phyloP scores from a whole-genome alignment of 148 eudicot genomes.

The Mesembryanthemum crystallinum region DNA sequence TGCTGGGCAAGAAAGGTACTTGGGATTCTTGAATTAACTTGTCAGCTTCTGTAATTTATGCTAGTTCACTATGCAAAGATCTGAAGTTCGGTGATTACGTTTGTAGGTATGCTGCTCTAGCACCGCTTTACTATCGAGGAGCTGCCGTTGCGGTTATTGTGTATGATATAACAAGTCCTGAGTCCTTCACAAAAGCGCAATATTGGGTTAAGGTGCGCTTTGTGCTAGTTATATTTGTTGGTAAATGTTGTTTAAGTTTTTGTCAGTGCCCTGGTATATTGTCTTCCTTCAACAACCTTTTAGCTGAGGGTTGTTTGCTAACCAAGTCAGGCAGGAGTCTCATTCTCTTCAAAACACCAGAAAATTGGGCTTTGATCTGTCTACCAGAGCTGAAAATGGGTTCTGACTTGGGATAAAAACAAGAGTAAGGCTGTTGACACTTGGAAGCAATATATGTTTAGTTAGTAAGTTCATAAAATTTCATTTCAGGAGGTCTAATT shows the following conservation, averaged over 20 bases:
- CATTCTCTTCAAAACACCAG: too few species aligned
- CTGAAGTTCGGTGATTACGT: slow-evolving; percentile 9
- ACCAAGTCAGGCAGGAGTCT: neutral
- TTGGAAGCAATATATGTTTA: neutral
- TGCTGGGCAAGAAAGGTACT: slow-evolving; percentile 96
- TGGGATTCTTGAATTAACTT: neutral
- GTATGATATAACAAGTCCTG: slow-evolving; percentile 89
- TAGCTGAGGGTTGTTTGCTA: neutral
- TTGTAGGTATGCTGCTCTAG: slow-evolving; percentile 90
- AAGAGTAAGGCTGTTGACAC: neutral
- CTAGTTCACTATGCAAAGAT: neutral
- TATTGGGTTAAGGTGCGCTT: slow-evolving; percentile 89
- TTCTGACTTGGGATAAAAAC: neutral
- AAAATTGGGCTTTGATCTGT: neutral
- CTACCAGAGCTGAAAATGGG: neutral
- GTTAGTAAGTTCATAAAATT: neutral
- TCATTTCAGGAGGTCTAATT: neutral
- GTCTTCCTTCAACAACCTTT: neutral
- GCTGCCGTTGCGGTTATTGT: slow-evolving; percentile 89
- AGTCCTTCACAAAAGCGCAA: slow-evolving; percentile 83
- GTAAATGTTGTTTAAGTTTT: neutral
- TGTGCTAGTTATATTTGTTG: neutral
- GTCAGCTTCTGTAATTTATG: neutral
- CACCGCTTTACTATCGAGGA: slow-evolving; percentile 95
- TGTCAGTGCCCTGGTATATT: neutral